phyloP scores from a whole-genome alignment of 257 asterid genomes.

The Solanum rostratum region DNA sequence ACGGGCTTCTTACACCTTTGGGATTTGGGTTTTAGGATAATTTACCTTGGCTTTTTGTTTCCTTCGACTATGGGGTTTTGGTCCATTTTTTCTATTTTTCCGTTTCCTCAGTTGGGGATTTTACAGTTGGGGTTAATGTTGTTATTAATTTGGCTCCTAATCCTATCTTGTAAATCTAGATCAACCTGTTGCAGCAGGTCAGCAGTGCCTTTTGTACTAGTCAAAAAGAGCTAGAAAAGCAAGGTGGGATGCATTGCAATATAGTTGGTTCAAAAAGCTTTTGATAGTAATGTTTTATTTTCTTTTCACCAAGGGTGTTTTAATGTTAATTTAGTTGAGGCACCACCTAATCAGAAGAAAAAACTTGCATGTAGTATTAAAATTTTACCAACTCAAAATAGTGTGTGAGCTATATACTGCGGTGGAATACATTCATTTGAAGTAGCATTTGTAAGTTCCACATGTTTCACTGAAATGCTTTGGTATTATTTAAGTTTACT shows the following conservation, averaged over 20 bases:
- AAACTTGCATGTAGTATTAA: neutral
- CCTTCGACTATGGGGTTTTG: neutral
- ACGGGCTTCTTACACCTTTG: conserved; percentile 11
- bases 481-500: neutral
- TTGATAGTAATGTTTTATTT: neutral
- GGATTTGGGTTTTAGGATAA: conserved; percentile 17
- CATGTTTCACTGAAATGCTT: neutral
- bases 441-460: neutral
- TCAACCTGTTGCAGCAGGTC: neutral
- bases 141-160: neutral
- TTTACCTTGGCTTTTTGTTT: neutral
- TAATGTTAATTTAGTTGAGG: neutral
- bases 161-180: conserved; percentile 19
- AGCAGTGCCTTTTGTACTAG: neutral
- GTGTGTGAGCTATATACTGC: neutral
- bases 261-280: neutral
- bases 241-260: conserved; percentile 15
- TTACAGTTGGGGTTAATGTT: neutral
- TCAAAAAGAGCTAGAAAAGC: conserved; percentile 14
- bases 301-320: neutral
- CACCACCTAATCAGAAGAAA: neutral
- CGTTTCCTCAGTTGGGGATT: neutral
- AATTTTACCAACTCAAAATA: neutral
- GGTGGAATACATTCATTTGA: neutral
- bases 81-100: neutral